Conservation (phyloP, 495 filamentous ascomycete genomes). For the Lophiostoma macrostomum region DNA sequence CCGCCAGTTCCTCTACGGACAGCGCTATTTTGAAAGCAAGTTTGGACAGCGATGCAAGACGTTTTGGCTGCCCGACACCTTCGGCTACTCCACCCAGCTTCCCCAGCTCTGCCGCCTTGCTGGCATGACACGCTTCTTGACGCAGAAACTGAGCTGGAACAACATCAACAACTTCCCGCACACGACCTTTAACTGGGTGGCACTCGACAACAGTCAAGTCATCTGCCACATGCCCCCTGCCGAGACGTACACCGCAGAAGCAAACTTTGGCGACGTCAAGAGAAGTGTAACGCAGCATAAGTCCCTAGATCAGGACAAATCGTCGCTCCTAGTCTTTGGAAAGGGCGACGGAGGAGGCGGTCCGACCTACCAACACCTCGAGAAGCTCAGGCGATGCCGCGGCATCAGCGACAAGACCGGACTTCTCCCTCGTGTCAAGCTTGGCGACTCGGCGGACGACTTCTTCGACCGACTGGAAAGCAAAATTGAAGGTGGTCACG, state of each 20-base stretch:
- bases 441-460: conserved; percentile 92
- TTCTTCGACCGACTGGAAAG: conserved; percentile 85
- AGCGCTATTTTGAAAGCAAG: conserved; percentile 88
- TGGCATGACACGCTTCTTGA: conserved; percentile 94
- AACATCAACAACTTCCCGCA: conserved; percentile 99
- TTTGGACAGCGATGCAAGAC: conserved; percentile 87
- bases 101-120: conserved; percentile 88
- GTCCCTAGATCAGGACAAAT: conserved; percentile 84
- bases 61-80: conserved; percentile 98
- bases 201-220: conserved; percentile 91
- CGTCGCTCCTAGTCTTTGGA: conserved; percentile 86
- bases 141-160: conserved; percentile 94
- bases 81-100: conserved; percentile 92
- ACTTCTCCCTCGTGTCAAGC: conserved; percentile 76
- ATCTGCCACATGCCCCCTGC: conserved; percentile 94
- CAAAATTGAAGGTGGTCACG: conserved; percentile 63
- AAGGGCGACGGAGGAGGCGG: conserved; percentile 96
- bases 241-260: conserved; percentile 91
- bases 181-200: conserved; percentile 97
- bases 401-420: conserved; percentile 87
- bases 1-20: conserved; percentile 92
- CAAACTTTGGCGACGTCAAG: conserved; percentile 92
- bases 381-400: conserved; percentile 92
- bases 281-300: conserved; percentile 91
- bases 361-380: conserved; percentile 87